These are phyloP conservation scores for Hypomontagnella submonticulosa DNA, from an alignment of 495 filamentous ascomycete genomes.

Conservation along the genomic window DNA sequence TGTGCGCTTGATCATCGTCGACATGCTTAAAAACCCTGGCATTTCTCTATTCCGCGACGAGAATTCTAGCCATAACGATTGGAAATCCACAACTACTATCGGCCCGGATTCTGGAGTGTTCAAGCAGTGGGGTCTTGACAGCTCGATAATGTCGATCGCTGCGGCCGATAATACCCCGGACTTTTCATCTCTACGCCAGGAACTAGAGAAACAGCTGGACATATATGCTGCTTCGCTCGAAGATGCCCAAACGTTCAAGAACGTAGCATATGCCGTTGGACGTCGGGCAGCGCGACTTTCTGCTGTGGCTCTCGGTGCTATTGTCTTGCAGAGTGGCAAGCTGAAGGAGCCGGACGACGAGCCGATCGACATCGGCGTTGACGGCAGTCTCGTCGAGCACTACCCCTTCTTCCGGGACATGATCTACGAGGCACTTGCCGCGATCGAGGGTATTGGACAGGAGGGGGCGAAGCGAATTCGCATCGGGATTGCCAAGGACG, in stretches of 20 bases:
- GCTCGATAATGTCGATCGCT: constrained; percentile 82
- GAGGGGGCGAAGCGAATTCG: constrained; percentile 81
- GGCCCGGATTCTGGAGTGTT: constrained; percentile 72
- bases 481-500: constrained; percentile 95
- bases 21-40: constrained; percentile 69
- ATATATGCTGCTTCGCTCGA: constrained; percentile 75
- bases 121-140: constrained; percentile 89
- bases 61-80: constrained; percentile 70
- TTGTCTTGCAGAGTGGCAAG: constrained; percentile 78
- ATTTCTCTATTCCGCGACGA: constrained; percentile 76
- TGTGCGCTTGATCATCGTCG: constrained; percentile 77
- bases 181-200: constrained; percentile 72
- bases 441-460: constrained; percentile 75
- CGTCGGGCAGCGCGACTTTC: constrained; percentile 89
- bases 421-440: constrained; percentile 77
- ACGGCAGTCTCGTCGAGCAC: constrained; percentile 90
- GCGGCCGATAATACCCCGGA: constrained; percentile 76
- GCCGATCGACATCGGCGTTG: constrained; percentile 87
- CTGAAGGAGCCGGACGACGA: constrained; percentile 66
- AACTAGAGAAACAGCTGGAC: constrained; percentile 78
- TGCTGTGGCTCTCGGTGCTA: constrained; percentile 84
- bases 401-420: constrained; percentile 87
- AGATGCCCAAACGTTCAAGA: constrained; percentile 84
- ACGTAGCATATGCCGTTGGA: constrained; percentile 82
- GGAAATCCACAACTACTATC: constrained; percentile 74